Evolutionary conservation across 2,329 filamentous ascomycete genomes (phyloP).

Genomic region (Pseudogymnoascus sp.): DNA sequence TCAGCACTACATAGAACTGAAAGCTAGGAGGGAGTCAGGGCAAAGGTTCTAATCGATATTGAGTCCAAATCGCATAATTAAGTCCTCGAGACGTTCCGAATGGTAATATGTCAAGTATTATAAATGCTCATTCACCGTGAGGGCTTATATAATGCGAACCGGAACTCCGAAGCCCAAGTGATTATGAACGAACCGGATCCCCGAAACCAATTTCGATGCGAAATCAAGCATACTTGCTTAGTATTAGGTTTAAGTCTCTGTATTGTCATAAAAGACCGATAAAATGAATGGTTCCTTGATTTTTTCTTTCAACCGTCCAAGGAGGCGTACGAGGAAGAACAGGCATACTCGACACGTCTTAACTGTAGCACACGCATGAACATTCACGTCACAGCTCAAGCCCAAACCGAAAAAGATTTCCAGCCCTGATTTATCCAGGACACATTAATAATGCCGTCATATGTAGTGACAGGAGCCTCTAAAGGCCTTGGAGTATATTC

Average conservation of each 20-base stretch:
- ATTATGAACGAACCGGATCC: not conserved
- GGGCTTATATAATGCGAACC: not conserved
- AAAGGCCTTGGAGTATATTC: not conserved
- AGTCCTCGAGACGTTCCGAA: too few relatives aligned
- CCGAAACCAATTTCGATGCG: not conserved
- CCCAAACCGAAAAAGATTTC: not conserved
- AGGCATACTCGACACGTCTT: not conserved
- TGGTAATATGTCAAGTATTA: not conserved
- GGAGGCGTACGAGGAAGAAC: not conserved
- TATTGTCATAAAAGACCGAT: not conserved
- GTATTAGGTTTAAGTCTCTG: not conserved
- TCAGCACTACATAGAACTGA: not conserved
- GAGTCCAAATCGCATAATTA: too few relatives aligned
- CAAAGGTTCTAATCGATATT: not conserved
- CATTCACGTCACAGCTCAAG: not conserved
- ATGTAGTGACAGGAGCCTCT: not conserved
- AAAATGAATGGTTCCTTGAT: not conserved
- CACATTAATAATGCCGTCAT: not conserved
- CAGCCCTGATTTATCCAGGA: not conserved
- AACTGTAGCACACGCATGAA: not conserved
- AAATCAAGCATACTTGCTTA: not conserved
- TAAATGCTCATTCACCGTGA: not conserved
- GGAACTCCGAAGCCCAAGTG: not conserved
- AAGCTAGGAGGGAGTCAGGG: not conserved
- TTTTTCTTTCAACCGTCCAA: not conserved